phyloP scores from a whole-genome alignment of 2,329 filamentous ascomycete species.

The Ascochyta clinopodiicola region DNA sequence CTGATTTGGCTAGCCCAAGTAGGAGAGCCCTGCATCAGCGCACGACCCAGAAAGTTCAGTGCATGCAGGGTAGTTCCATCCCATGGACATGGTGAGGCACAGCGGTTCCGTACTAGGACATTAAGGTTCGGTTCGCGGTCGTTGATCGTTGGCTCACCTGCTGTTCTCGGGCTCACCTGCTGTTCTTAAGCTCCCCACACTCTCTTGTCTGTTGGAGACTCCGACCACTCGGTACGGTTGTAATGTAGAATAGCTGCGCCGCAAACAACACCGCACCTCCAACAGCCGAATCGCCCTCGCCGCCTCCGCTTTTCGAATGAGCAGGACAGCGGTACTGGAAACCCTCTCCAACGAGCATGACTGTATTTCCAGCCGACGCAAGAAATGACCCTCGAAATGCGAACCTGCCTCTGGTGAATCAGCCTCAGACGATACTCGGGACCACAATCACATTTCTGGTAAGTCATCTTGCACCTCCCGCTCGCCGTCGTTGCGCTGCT shows the following conservation, averaged over 20 bases:
- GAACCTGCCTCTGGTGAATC: constrained; percentile 37
- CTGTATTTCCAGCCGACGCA: constrained; percentile 17
- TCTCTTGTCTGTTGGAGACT: not conserved
- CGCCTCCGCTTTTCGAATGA: not conserved
- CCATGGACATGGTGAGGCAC: constrained; percentile 14
- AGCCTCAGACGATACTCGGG: constrained; percentile 38
- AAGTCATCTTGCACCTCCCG: constrained; percentile 10
- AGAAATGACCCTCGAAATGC: constrained; percentile 35
- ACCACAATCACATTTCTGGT: constrained; percentile 40
- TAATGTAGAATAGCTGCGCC: not conserved
- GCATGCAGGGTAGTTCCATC: constrained; percentile 4
- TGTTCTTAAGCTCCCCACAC: constrained; percentile 3
- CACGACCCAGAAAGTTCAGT: not conserved
- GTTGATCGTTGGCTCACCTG: constrained; percentile 2
- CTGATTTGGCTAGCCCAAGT: constrained; percentile 5
- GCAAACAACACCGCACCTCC: not conserved
- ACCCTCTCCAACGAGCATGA: constrained; percentile 8
- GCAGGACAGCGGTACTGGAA: not conserved
- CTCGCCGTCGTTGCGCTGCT: not conserved
- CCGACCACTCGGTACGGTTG: not conserved
- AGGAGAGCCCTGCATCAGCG: constrained; percentile 11
- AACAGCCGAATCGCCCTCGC: not conserved
- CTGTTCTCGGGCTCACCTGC: constrained; percentile 1
- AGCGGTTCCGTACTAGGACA: constrained; percentile 3
- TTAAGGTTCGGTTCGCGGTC: constrained; percentile 10